A percentile compares a stretch with the other conserved stretches of the same genome.
These are phyloP conservation scores for Lachnellula occidentalis DNA, from an alignment of 2,329 filamentous ascomycete genomes.

Conservation along the genomic window DNA sequence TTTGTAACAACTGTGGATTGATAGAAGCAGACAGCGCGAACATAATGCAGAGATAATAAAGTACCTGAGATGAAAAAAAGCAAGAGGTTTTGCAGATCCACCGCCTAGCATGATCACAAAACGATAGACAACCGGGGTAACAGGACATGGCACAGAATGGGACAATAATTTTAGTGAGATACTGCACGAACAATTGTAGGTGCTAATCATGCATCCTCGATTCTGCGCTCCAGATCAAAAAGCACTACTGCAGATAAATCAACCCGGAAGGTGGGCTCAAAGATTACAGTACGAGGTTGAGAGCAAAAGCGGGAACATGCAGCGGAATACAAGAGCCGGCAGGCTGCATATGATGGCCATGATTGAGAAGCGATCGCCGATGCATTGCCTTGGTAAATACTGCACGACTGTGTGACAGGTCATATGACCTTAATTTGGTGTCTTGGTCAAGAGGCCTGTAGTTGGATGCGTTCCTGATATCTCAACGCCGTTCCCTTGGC, in stretches of 20 bases:
- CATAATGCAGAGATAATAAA: slow-evolving; percentile 46
- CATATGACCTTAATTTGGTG: neutral
- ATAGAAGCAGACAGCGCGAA: slow-evolving; percentile 34
- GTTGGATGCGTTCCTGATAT: no score
- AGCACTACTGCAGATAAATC: slow-evolving; percentile 7
- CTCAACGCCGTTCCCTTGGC: no score
- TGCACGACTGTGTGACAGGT: neutral
- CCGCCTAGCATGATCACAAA: slow-evolving; percentile 38
- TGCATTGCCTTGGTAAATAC: slow-evolving; percentile 29
- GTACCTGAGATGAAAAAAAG: slow-evolving; percentile 37
- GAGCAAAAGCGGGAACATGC: slow-evolving; percentile 37
- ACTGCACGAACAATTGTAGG: slow-evolving; percentile 41
- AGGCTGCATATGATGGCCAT: slow-evolving; percentile 51
- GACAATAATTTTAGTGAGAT: slow-evolving; percentile 29
- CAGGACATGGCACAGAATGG: slow-evolving; percentile 22
- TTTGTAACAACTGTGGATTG: slow-evolving; percentile 19
- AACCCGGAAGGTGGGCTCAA: slow-evolving; percentile 35
- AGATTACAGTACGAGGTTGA: slow-evolving; percentile 43
- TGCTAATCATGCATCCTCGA: slow-evolving; percentile 52
- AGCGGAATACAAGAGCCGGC: slow-evolving; percentile 45
- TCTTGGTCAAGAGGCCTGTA: no score
- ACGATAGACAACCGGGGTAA: slow-evolving; percentile 33
- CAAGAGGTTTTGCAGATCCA: slow-evolving; percentile 36
- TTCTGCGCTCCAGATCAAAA: slow-evolving; percentile 35
- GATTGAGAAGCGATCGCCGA: slow-evolving; percentile 41